A percentile compares a stretch with the other conserved stretches of the same genome.
Conservation (phyloP, 2,329 filamentous ascomycete species). For the Neoarthrinium moseri region DNA sequence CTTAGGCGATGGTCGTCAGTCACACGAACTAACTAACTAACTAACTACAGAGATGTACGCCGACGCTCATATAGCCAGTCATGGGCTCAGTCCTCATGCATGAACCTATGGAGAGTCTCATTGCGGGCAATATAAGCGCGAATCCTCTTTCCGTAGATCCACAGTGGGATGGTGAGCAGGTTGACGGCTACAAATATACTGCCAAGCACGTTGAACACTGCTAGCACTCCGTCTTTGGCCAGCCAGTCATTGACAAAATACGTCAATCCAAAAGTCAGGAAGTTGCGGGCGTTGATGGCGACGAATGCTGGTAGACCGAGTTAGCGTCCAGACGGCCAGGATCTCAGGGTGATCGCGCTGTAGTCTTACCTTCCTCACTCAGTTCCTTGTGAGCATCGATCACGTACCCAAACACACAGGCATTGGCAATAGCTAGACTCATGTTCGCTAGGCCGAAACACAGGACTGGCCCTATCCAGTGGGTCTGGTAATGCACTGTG, state of each 20-base stretch:
- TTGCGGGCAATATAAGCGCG: conserved; percentile 41
- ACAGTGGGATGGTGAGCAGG: conserved; percentile 45
- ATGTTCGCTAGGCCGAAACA: conserved; percentile 49
- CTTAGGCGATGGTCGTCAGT: too few species aligned
- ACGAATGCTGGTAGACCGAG: conserved; percentile 39
- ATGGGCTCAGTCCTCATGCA: conserved; percentile 9
- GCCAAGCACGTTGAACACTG: conserved; percentile 37
- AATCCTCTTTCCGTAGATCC: conserved; percentile 47
- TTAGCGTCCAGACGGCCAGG: conserved; percentile 3
- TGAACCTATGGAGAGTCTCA: conserved; percentile 13
- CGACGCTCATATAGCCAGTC: too few species aligned
- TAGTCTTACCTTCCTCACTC: conserved; percentile 38
- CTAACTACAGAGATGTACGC: too few species aligned
- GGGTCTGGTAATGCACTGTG: conserved; percentile 41
- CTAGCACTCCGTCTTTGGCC: conserved; percentile 30
- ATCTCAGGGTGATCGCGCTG: neutral
- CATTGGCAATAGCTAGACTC: conserved; percentile 43
- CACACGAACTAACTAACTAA: too few species aligned
- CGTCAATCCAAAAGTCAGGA: conserved; percentile 45
- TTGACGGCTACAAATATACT: conserved; percentile 41
- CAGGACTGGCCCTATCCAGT: conserved; percentile 46
- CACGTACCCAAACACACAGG: conserved; percentile 50
- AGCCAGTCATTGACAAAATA: conserved; percentile 42
- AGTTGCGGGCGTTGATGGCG: conserved; percentile 47
- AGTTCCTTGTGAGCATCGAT: conserved; percentile 45